Conservation (phyloP, 1,284 basidiomycete genomes). For the Tranzscheliella williamsii region DNA sequence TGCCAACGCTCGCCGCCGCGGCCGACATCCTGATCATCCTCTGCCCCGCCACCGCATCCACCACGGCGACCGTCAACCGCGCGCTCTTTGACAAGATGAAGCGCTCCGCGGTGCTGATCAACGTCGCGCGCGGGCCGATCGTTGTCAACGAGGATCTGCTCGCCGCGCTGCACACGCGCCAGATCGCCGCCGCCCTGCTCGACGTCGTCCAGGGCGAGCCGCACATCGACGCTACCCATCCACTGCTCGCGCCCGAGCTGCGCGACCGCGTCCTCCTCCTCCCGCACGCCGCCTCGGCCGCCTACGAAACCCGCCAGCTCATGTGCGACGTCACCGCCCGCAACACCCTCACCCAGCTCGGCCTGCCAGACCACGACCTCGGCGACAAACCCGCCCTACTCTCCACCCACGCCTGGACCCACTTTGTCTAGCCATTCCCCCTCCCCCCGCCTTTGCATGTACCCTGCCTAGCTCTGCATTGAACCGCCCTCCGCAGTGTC, state of each 20-base stretch:
- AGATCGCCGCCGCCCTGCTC: conserved; percentile 14
- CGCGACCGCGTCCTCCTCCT: conserved; percentile 11
- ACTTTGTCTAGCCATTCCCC: conserved; percentile 12
- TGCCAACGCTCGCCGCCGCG: conserved; percentile 7
- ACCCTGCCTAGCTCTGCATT: no score
- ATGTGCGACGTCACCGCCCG: conserved; percentile 18
- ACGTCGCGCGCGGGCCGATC: conserved; percentile 17
- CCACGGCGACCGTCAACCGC: conserved; percentile 8
- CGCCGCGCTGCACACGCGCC: background rate
- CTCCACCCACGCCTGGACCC: conserved; percentile 15
- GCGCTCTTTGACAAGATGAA: conserved; percentile 8
- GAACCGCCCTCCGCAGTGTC: no score
- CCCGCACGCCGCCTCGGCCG: conserved; percentile 16
- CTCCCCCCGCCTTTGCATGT: no score
- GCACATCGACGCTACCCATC: conserved; percentile 5
- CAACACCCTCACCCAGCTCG: conserved; percentile 12
- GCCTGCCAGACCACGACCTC: conserved; percentile 4
- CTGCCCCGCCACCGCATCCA: conserved; percentile 15
- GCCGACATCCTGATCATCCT: conserved; percentile 20
- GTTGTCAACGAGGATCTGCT: conserved; percentile 16
- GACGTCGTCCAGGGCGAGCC: conserved; percentile 25
- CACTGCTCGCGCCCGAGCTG: conserved; percentile 8
- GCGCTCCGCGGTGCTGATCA: conserved; percentile 6
- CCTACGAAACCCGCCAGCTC: conserved; percentile 8
- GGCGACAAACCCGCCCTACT: conserved; percentile 5